A percentile compares a stretch with the other conserved stretches of the same genome.
These are phyloP conservation scores for Purpureocillium takamizusanense DNA, from an alignment of 2,329 filamentous ascomycete genomes.

Conservation along the genomic window DNA sequence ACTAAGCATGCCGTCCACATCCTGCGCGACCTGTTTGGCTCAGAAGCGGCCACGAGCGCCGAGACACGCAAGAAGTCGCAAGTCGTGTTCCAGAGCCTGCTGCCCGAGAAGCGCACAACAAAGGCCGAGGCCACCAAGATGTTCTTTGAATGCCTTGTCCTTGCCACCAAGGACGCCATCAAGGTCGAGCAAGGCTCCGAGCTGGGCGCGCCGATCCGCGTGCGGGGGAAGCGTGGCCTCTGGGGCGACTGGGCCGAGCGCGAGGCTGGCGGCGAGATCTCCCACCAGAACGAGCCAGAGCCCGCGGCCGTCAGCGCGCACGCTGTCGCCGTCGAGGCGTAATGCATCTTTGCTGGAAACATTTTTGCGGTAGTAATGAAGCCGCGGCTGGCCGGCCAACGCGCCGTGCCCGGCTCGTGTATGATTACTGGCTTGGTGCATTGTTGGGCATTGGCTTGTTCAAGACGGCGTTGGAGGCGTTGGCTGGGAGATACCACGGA, in stretches of 20 bases:
- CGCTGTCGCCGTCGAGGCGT: constrained; percentile 29
- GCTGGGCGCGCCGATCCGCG: constrained; percentile 71
- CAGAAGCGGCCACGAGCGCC: constrained; percentile 58
- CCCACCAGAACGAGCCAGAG: constrained; percentile 37
- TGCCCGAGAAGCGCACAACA: constrained; percentile 72
- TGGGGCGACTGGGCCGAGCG: constrained; percentile 95
- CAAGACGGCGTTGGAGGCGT: constrained; percentile 26
- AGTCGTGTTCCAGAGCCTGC: constrained; percentile 83
- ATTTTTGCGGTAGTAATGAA: not conserved
- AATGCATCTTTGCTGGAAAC: constrained; percentile 5
- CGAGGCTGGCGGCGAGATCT: constrained; percentile 55
- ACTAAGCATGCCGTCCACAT: constrained; percentile 96
- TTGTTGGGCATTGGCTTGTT: constrained; percentile 20
- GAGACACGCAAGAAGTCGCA: constrained; percentile 65
- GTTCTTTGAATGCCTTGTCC: constrained; percentile 95
- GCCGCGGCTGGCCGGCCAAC: too few relatives aligned
- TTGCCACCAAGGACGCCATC: constrained; percentile 96
- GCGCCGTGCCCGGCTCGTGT: constrained; percentile 17
- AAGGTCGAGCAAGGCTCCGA: constrained; percentile 81
- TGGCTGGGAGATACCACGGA: constrained; percentile 28
- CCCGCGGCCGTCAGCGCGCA: constrained; percentile 19
- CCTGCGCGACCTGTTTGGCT: constrained; percentile 77
- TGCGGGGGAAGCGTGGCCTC: constrained; percentile 86
- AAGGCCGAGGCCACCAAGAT: constrained; percentile 95
- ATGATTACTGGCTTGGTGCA: constrained; percentile 24